Evolutionary conservation across 2,329 filamentous ascomycete genomes (phyloP).

Genomic region (Neonectria ditissima): DNA sequence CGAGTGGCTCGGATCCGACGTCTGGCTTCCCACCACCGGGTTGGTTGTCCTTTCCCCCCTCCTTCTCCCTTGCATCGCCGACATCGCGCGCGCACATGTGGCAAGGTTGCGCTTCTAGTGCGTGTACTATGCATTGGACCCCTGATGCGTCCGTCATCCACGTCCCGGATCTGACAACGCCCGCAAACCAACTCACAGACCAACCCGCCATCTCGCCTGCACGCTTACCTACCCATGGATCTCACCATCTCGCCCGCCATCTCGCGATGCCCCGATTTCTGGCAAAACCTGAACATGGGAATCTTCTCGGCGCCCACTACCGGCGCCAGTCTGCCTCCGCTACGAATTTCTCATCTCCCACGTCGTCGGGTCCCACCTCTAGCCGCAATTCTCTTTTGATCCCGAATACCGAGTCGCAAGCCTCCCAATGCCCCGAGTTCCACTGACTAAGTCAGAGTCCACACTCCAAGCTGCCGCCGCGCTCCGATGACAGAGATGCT

Average conservation of each 20-base stretch:
- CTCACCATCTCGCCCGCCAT: not conserved
- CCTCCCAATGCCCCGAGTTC: not conserved
- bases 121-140: not conserved
- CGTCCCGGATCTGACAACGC: not conserved
- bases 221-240: not conserved
- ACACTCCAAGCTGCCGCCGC: constrained; percentile 13
- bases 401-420: constrained; percentile 18
- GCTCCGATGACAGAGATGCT: constrained; percentile 20
- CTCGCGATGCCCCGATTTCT: not conserved
- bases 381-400: constrained; percentile 17
- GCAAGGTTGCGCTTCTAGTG: not conserved
- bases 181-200: constrained; percentile 2
- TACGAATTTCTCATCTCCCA: constrained; percentile 4
- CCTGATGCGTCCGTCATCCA: not conserved
- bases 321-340: constrained; percentile 12
- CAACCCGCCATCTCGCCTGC: not conserved
- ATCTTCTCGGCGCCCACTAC: constrained; percentile 9
- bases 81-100: constrained; percentile 21
- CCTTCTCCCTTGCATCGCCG: constrained; percentile 4
- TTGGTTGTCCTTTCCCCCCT: not conserved
- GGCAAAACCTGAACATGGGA: not conserved
- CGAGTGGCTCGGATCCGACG: constrained; percentile 11
- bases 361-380: constrained; percentile 8
- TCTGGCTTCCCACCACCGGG: not conserved
- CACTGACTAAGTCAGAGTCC: not conserved